Evolutionary conservation across 1,284 basidiomycete genomes (phyloP), one percentile per base, ranked within the genome.

Genomic region (Ustilago loliicola): DNA sequence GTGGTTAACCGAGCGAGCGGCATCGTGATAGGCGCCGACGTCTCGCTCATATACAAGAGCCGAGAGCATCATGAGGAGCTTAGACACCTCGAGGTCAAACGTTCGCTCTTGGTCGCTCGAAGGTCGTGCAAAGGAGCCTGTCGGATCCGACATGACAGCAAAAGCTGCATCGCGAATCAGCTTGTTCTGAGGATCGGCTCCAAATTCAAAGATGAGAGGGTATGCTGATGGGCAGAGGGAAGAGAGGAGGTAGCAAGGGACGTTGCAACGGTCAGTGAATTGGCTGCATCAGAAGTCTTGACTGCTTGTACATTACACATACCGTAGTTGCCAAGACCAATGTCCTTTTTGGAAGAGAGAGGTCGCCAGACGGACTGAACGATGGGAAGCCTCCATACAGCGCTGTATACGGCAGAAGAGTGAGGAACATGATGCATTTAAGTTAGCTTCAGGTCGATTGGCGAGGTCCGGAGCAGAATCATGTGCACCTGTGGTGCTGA

Each of bases 141-240:
- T 29, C 21, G 77, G 74, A 15, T 72, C 53, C 27, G 66, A 72
- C 73, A 86, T 78, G 38, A 79, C 77, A 0, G 62, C 52, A 54
- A 75, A 76, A 8, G 84, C 85, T 6, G 80, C 79, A 45, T 78
- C 74, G 19, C 84, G 76, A 45, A 85, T 82, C 11, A 61, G 59
- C 23, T 72, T 60, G 59, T 80, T 80, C 29, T 82, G 72, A 8
- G 69, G 74, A 45, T 45, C 48, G 40, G 61, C 68, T 25, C 47
- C 61, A 54, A 84, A 81, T 42, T 83, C 66, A 45, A 87, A 87
- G 54, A 87, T 85, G 19, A 80, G 69, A 40, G 85, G 86, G 62
- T 87, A 87, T 2, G 80, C 86, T 85, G 58, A 17, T 8, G 10
- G 11, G 42, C 21, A 2, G 21, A 30, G 17, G 17, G 29, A 13